Conservation (phyloP, 148 eudicot species). For the Nyssa sinensis region DNA sequence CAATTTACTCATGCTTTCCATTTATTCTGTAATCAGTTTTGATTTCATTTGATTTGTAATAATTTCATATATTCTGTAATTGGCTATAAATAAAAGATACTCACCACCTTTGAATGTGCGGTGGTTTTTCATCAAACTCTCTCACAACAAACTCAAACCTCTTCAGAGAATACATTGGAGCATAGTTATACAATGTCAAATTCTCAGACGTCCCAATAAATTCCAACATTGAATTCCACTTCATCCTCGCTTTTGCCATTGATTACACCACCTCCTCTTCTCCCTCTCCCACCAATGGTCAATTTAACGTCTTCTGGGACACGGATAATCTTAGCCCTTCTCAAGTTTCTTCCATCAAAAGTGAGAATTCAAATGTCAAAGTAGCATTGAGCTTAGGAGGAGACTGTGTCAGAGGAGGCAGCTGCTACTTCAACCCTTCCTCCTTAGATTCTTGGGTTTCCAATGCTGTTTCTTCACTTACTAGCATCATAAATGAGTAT, state of each 20-base stretch:
- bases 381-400: constrained; percentile 8
- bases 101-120: too few species aligned
- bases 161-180: constrained; percentile 8
- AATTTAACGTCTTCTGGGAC: constrained; percentile 13
- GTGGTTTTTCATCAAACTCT: too few species aligned
- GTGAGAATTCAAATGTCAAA: background rate
- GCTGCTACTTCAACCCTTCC: background rate
- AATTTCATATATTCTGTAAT: too few species aligned
- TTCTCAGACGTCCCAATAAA: constrained; percentile 2
- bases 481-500: background rate
- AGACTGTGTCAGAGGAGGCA: background rate
- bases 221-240: background rate
- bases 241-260: background rate
- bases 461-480: constrained; percentile 1
- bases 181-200: background rate
- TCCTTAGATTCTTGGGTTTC: background rate
- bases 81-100: too few species aligned
- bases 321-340: background rate
- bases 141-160: background rate
- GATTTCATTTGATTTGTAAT: too few species aligned
- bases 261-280: constrained; percentile 10
- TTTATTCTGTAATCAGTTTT: too few species aligned
- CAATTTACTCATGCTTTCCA: too few species aligned
- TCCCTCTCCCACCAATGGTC: constrained; percentile 5
- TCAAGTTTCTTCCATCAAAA: background rate